A percentile compares a stretch with the other conserved stretches of the same genome.
Evolutionary conservation across 805 yeast genomes (phyloP).

Genomic region (Wickerhamiella parazyma): DNA sequence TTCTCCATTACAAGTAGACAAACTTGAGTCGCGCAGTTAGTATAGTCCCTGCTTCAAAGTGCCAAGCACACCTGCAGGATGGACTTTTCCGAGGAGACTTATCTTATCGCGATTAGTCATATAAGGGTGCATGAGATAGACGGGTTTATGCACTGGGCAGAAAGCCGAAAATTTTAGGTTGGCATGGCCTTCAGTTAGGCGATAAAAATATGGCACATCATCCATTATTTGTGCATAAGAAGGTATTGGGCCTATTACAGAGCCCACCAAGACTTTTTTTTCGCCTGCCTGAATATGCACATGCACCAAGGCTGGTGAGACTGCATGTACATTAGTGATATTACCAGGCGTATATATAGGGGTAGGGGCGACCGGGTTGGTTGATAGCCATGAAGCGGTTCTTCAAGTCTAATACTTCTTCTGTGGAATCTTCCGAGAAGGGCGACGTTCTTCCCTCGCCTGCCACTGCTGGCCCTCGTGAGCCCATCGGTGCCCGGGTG

Average conservation of each 20-base stretch:
- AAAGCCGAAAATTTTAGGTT: no score
- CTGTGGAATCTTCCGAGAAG: conserved; percentile 1
- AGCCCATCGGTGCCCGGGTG: conserved; percentile 3
- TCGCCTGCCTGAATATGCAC: neutral
- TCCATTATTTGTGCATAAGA: no score
- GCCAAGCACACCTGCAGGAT: neutral
- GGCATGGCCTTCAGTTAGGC: no score
- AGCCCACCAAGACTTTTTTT: no score
- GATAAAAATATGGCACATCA: no score
- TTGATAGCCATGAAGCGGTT: conserved; percentile 1
- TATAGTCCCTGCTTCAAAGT: neutral
- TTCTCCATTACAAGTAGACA: no score
- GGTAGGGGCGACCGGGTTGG: neutral
- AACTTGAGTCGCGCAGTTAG: no score
- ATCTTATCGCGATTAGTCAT: neutral
- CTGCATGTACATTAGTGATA: neutral
- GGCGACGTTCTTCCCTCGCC: conserved; percentile 2
- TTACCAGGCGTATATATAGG: neutral
- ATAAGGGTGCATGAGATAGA: neutral
- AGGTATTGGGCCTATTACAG: no score
- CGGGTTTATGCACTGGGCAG: neutral
- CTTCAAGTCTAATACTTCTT: conserved; percentile 4
- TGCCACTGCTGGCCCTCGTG: neutral
- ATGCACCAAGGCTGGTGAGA: neutral
- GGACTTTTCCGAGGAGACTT: neutral